phyloP scores from a whole-genome alignment of 257 asterid species.

The Solanum chaucha region DNA sequence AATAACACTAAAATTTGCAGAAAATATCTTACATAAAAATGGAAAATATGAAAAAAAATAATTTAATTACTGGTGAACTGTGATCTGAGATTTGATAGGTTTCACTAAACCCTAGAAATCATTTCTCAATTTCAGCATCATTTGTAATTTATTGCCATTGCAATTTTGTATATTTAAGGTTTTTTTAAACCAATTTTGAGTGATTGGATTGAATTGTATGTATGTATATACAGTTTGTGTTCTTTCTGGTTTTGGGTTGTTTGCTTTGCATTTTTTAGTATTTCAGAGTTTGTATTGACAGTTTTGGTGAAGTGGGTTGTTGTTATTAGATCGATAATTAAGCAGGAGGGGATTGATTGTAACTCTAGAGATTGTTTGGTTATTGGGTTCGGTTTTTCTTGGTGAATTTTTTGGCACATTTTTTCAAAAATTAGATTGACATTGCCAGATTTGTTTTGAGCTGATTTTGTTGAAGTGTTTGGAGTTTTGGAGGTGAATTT shows the following conservation, averaged over 20 bases:
- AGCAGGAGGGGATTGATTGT: not conserved
- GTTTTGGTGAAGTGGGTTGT: not conserved
- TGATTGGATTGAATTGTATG: not conserved
- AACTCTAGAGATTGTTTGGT: not conserved
- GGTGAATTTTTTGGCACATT: not conserved
- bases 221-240: not conserved
- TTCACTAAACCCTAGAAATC: slow-evolving; percentile 4
- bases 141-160: not conserved
- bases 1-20: not conserved
- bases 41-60: not conserved
- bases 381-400: not conserved
- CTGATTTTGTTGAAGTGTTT: not conserved
- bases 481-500: not conserved
- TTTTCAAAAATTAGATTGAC: not conserved
- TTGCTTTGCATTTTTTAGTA: not conserved
- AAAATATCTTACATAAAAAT: not conserved
- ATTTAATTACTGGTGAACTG: not conserved
- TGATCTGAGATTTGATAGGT: slow-evolving; percentile 11
- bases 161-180: not conserved
- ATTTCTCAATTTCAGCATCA: slow-evolving; percentile 6
- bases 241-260: not conserved
- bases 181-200: not conserved
- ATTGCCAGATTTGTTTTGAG: not conserved
- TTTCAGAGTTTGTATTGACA: not conserved
- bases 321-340: not conserved